Evolutionary conservation across 2,329 filamentous ascomycete species (phyloP).

Genomic region (Intubia oerlemansii): DNA sequence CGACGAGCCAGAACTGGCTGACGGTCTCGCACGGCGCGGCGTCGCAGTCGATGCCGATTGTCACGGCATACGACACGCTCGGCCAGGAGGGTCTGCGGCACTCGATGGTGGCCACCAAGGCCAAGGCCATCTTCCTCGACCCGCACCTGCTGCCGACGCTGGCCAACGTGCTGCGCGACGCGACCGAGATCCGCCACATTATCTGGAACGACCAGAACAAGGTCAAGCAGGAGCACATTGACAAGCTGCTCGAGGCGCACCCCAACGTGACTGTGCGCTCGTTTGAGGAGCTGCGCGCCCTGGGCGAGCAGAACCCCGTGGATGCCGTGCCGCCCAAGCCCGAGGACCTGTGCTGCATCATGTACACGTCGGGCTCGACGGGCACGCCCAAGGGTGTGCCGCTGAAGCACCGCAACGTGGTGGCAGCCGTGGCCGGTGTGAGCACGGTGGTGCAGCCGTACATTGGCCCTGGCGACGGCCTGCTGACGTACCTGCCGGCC

Average conservation of each 20-base stretch:
- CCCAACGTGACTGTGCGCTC: slow-evolving; percentile 24
- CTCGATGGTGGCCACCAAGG: slow-evolving; percentile 50
- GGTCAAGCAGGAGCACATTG: slow-evolving; percentile 26
- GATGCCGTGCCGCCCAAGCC: slow-evolving; percentile 47
- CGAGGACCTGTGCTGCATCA: slow-evolving; percentile 57
- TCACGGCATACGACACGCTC: slow-evolving; percentile 67
- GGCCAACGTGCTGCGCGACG: slow-evolving; percentile 29
- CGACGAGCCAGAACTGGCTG: slow-evolving; percentile 39
- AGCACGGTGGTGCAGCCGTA: slow-evolving; percentile 56
- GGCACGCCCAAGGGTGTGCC: slow-evolving; percentile 67
- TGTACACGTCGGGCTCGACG: slow-evolving; percentile 60
- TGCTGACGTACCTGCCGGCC: slow-evolving; percentile 68
- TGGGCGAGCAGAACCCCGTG: slow-evolving; percentile 39
- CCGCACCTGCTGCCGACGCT: slow-evolving; percentile 43
- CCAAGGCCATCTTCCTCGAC: slow-evolving; percentile 54
- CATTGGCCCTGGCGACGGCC: slow-evolving; percentile 54
- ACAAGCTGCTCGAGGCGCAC: slow-evolving; percentile 27
- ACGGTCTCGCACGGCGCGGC: slow-evolving; percentile 28
- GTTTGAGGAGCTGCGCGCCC: slow-evolving; percentile 27
- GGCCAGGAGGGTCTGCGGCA: slow-evolving; percentile 56
- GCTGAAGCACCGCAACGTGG: slow-evolving; percentile 51
- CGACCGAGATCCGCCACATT: slow-evolving; percentile 25
- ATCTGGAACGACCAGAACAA: slow-evolving; percentile 33
- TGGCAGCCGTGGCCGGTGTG: slow-evolving; percentile 60
- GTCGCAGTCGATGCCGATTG: slow-evolving; percentile 63